Evolutionary conservation across 805 yeast species (phyloP).

Genomic region (Lachancea fermentati): DNA sequence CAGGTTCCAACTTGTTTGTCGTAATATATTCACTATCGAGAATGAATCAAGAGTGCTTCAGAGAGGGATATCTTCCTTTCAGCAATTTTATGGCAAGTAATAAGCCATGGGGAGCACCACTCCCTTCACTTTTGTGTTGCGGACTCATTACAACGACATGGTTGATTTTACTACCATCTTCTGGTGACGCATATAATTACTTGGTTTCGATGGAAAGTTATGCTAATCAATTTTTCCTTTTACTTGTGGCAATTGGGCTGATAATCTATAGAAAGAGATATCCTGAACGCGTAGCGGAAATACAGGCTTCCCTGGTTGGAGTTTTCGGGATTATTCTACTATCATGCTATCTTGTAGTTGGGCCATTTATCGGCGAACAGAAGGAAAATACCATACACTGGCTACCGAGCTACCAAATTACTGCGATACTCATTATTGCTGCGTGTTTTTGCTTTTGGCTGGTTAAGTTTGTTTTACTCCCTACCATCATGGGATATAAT

Average conservation of each 20-base stretch:
- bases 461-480: constrained; percentile 43
- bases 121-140: constrained; percentile 40
- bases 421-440: constrained; percentile 39
- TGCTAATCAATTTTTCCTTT: constrained; percentile 43
- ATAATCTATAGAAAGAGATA: constrained; percentile 47
- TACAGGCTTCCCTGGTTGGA: constrained; percentile 46
- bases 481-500: constrained; percentile 41
- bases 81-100: constrained; percentile 48
- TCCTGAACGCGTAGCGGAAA: constrained; percentile 45
- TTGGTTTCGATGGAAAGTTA: constrained; percentile 43
- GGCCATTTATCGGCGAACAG: constrained; percentile 36
- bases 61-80: constrained; percentile 58
- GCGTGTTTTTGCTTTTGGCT: constrained; percentile 52
- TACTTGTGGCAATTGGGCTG: constrained; percentile 51
- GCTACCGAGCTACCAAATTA: constrained; percentile 36
- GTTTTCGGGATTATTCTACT: constrained; percentile 42
- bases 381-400: constrained; percentile 20
- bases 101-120: constrained; percentile 51
- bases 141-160: constrained; percentile 31
- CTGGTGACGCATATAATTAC: constrained; percentile 36
- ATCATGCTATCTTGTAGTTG: constrained; percentile 43
- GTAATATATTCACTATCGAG: constrained; percentile 55
- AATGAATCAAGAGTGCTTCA: constrained; percentile 58
- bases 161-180: constrained; percentile 33
- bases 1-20: constrained; percentile 59